These are phyloP conservation scores for Penicillium cataractarum DNA, from an alignment of 495 filamentous ascomycete genomes.

Conservation along the genomic window DNA sequence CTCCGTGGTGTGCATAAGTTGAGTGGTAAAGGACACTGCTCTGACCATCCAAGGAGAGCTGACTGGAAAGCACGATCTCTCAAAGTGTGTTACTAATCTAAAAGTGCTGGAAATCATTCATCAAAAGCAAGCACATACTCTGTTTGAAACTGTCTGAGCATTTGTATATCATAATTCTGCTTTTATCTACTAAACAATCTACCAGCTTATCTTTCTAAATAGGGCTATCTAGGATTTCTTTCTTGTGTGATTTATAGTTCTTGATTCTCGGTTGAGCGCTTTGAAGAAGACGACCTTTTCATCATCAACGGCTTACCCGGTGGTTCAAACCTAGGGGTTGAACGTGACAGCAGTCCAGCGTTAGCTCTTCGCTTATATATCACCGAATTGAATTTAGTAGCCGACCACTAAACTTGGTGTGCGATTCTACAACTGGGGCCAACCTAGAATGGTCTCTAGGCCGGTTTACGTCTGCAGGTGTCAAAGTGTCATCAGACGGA, in stretches of 20 bases:
- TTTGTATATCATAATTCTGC: not conserved
- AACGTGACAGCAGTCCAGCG: not conserved
- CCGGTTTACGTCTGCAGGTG: not conserved
- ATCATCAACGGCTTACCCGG: not conserved
- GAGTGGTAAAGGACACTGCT: not conserved
- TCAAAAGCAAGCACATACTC: not conserved
- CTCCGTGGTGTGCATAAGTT: not conserved
- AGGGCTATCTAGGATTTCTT: not conserved
- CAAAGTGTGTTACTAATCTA: not conserved
- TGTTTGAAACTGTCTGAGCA: not conserved
- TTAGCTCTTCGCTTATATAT: not conserved
- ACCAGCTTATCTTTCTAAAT: not conserved
- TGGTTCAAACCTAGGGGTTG: not conserved
- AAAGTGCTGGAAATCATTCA: not conserved
- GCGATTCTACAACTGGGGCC: not conserved
- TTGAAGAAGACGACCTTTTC: not conserved
- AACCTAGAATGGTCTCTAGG: not conserved
- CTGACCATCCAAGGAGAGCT: not conserved
- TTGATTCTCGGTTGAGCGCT: not conserved
- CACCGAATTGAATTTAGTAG: not conserved
- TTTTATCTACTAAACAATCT: not conserved
- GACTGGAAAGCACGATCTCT: not conserved
- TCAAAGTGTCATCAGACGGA: not conserved
- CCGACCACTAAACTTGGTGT: not conserved
- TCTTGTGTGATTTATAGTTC: not conserved